A percentile compares a stretch with the other conserved stretches of the same genome.
Conservation (phyloP, 768 basidiomycete species). For the Termitomyces heimii region DNA sequence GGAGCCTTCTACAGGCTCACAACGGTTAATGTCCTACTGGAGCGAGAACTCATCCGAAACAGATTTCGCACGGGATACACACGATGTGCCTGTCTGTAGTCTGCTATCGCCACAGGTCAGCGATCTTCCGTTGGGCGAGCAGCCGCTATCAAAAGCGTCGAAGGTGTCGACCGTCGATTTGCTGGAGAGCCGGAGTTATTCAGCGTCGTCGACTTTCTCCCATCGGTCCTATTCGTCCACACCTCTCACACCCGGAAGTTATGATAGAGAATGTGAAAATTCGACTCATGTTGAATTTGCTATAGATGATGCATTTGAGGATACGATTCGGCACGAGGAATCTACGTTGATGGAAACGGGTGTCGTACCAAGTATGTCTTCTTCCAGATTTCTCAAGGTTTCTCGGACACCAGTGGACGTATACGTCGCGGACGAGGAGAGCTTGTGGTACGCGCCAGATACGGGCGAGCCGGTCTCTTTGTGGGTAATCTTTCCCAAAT, state of each 20-base stretch:
- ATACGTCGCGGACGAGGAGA: neutral
- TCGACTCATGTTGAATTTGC: slow-evolving; percentile 1
- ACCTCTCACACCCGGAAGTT: slow-evolving; percentile 9
- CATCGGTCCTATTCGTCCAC: slow-evolving; percentile 10
- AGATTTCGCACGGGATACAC: neutral
- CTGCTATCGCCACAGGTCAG: slow-evolving; percentile 2
- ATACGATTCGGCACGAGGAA: neutral
- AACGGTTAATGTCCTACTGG: slow-evolving; percentile 15
- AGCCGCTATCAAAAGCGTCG: neutral
- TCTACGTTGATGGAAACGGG: neutral
- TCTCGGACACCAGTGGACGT: neutral
- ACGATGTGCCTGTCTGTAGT: neutral
- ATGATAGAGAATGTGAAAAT: slow-evolving; percentile 1
- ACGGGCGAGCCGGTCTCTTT: neutral
- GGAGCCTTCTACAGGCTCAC: neutral
- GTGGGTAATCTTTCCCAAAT: neutral
- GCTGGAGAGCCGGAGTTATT: slow-evolving; percentile 3
- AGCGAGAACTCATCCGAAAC: slow-evolving; percentile 13
- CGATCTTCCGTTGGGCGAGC: neutral
- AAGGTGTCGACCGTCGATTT: neutral
- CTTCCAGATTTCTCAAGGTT: slow-evolving; percentile 4
- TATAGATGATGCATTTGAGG: slow-evolving; percentile 8
- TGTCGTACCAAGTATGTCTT: slow-evolving; percentile 1
- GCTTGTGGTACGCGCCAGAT: neutral
- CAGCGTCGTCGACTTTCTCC: slow-evolving; percentile 7